These are phyloP conservation scores for Plasmodium chabaudi DNA, from an alignment of 169 alveolate species.

Conservation along the genomic window DNA sequence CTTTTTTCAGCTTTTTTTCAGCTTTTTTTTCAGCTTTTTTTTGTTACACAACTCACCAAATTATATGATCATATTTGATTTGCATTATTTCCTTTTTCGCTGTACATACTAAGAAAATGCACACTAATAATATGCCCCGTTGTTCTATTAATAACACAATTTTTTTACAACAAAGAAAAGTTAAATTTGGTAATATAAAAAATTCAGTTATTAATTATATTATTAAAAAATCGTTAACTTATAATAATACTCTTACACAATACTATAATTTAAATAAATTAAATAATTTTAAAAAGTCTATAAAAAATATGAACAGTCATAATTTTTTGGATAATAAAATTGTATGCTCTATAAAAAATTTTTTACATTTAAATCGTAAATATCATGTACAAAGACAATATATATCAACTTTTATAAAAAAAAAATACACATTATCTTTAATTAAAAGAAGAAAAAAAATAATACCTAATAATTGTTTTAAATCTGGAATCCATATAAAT, in stretches of 20 bases:
- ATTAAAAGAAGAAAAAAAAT: conserved; percentile 43
- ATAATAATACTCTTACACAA: background rate
- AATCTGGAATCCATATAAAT: conserved; percentile 4
- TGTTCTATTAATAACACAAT: conserved; percentile 5
- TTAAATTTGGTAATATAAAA: conserved; percentile 7
- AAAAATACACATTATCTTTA: conserved; percentile 18
- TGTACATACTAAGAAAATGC: conserved; percentile 30
- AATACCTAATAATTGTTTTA: conserved; percentile 20
- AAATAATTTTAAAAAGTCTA: conserved; percentile 21
- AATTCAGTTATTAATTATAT: conserved; percentile 17
- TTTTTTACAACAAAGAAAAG: conserved; percentile 48
- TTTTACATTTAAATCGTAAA: background rate
- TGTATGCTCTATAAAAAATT: background rate
- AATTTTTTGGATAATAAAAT: conserved; percentile 6
- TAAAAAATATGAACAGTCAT: conserved; percentile 28
- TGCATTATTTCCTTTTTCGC: background rate
- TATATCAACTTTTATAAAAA: conserved; percentile 7
- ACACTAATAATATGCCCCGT: conserved; percentile 16
- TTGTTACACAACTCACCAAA: background rate
- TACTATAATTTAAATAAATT: conserved; percentile 11
- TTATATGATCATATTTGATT: too few relatives aligned
- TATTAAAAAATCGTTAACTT: conserved; percentile 4
- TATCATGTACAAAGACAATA: conserved; percentile 6
- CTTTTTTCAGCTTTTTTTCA: conserved; percentile 7
- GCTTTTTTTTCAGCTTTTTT: conserved; percentile 5